Evolutionary conservation across 768 basidiomycete species (phyloP), one percentile per base, ranked within the genome.

Genomic region (Boletellus emodensis): DNA sequence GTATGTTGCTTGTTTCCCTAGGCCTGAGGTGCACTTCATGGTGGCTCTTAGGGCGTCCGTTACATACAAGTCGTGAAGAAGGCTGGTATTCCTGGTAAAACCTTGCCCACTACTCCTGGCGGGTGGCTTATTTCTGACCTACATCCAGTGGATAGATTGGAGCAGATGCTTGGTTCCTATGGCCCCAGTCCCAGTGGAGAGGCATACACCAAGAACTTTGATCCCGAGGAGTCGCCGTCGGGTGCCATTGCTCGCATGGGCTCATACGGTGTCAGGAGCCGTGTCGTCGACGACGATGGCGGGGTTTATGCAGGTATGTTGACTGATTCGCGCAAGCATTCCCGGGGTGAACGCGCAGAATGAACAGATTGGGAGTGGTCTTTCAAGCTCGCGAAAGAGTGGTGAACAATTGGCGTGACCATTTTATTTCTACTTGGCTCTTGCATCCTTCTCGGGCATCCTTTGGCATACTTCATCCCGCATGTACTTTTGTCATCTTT

Each of bases 121-220:
- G 3, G 24, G 39, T 39, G 44, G 20, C 20, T 35, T 49, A 40
- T 44, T 11, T 41, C 40, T 56, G 44, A 45, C 22, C 36, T 46
- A 41, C 46, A 34, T 39, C 39, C 49, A 94, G 94, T 95, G 61
- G 95, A 95, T 70, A 95, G 87, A 68, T 66, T 90, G 60, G 92
- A 94, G 64, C 80, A 87, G 59, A 97, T 98, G 95, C 79, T 97
- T 18, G 95, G 95, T 15, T 94, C 91, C 3, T 96, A 93, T 66
- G 88, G 90, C 3, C 90, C 92, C 15, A 72, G 77, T 49, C 74
- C 83, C n/a, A 58, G 73, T 2, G 82, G 78, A 32, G 75, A 84
- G 22, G 64, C 87, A 6, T 87, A 94, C 62, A 70, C 61, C 57
- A 92, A 91, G 70, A 79, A 85, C 60, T 90, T 93, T 67, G 85